These are phyloP conservation scores for Solanum virginianum DNA, from an alignment of 257 asterid species.

Conservation along the genomic window DNA sequence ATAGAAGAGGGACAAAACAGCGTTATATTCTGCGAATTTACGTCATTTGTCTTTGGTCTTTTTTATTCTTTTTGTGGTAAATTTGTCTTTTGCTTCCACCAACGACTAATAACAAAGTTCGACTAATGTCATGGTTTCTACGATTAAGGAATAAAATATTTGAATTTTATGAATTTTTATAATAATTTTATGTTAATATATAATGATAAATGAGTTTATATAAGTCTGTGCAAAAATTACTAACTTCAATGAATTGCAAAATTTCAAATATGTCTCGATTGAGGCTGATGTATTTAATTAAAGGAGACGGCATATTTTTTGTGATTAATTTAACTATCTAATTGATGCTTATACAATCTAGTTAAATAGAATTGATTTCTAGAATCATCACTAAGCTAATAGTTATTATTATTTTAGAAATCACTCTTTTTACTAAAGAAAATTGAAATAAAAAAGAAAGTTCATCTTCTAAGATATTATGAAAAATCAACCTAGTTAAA, in stretches of 20 bases:
- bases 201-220: background rate
- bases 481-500: background rate
- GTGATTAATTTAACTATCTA: background rate
- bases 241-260: background rate
- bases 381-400: too few relatives aligned
- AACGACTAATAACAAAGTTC: background rate
- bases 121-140: background rate
- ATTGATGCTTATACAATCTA: background rate
- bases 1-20: background rate
- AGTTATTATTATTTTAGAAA: too few relatives aligned
- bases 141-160: background rate
- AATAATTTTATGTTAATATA: background rate
- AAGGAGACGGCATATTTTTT: background rate
- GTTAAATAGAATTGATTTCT: background rate
- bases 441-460: too few relatives aligned
- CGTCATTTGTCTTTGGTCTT: background rate
- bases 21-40: background rate
- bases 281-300: background rate
- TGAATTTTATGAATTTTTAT: background rate
- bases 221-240: too few relatives aligned
- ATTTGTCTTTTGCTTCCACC: background rate
- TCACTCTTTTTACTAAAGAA: too few relatives aligned
- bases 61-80: background rate
- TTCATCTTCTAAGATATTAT: too few relatives aligned
- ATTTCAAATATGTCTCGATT: background rate